Base-by-base conservation (phyloP, 176 grass and related monocot species). In the Phoenix dactylifera region DNA sequence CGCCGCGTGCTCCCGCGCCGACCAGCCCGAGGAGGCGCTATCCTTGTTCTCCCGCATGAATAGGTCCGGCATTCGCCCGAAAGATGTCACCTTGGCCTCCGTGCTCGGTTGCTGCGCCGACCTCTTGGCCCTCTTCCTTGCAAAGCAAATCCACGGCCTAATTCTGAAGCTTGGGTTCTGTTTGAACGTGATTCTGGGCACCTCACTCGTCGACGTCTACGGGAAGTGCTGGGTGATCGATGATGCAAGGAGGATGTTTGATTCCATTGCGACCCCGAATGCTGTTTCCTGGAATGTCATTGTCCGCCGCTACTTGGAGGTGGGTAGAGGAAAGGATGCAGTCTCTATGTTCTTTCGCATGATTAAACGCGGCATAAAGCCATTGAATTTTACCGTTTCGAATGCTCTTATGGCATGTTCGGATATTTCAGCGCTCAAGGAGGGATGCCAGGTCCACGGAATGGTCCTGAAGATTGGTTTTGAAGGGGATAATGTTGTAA, bases 201-300 rank as follows among this genome's bases (percentile, higher is more conserved):
- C 84, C 1, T 69, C 87, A 9, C 48, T 98, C 18, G 87, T 98
- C 19, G 87, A 92, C 57, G 80, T 81, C 16, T 89, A 92, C 0
- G 84, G 87, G 35, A 98, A 98, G 66, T 98, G 87, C 14, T 26
- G 39, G 30, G 65, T 55, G 5, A 64, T 98, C 50, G 28, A 17
- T 4, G 81, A 88, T 64, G 93, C 84, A 14, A 76, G 75, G 63
- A 51, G 19, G 57, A 81, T 83, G 73, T 98, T 92, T 61, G 81
- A 89, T 64, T 83, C 15, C 18, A 92, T 92, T 54, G 48, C 32
- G 0, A 26, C 76, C 59, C 87, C 87, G 28, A 89, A 86, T 79
- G 79, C 26, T 6, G 57, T 98, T 62, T 86, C 88, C 4, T 92
- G 93, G 93, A 92, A 98, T 69, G 82, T 89, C 74, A 86, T 98